Conservation (phyloP, 495 filamentous ascomycete genomes). For the Hypomontagnella submonticulosa region DNA sequence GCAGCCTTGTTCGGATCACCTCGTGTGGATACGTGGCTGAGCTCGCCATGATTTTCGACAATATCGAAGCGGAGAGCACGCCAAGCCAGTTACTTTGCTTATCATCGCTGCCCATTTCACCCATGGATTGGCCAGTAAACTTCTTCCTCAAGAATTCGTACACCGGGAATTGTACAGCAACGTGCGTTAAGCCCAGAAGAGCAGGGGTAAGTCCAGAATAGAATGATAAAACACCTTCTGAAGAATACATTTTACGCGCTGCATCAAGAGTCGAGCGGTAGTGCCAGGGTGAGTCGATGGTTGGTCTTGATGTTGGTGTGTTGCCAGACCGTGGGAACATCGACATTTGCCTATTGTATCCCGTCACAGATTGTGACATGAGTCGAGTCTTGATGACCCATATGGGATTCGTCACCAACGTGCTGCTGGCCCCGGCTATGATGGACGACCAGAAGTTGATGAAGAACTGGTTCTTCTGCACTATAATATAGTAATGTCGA, state of each 20-base stretch:
- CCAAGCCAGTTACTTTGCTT: conserved; percentile 66
- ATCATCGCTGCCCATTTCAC: conserved; percentile 59
- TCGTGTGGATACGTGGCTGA: conserved; percentile 98
- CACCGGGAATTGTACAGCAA: conserved; percentile 96
- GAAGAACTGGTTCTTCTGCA: conserved; percentile 55
- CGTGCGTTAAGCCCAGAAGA: conserved; percentile 90
- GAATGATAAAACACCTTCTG: conserved; percentile 88
- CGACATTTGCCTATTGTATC: conserved; percentile 51
- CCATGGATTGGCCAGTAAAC: conserved; percentile 89
- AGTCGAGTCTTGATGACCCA: conserved; percentile 99
- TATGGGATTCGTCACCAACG: conserved; percentile 96
- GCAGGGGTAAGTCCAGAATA: conserved; percentile 96
- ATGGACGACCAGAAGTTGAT: conserved; percentile 80
- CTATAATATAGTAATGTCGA: conserved; percentile 25
- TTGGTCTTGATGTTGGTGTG: conserved; percentile 61
- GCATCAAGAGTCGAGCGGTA: conserved; percentile 90
- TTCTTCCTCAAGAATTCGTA: conserved; percentile 93
- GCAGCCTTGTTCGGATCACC: conserved; percentile 88
- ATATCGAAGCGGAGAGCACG: conserved; percentile 86
- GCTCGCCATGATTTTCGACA: conserved; percentile 95
- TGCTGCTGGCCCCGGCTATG: conserved; percentile 89
- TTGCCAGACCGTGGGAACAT: conserved; percentile 56
- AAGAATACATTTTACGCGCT: conserved; percentile 91
- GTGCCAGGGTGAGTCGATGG: conserved; percentile 79
- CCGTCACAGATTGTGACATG: conserved; percentile 80